These are phyloP conservation scores for Pholiota conissans DNA, from an alignment of 768 basidiomycete species.

Conservation along the genomic window DNA sequence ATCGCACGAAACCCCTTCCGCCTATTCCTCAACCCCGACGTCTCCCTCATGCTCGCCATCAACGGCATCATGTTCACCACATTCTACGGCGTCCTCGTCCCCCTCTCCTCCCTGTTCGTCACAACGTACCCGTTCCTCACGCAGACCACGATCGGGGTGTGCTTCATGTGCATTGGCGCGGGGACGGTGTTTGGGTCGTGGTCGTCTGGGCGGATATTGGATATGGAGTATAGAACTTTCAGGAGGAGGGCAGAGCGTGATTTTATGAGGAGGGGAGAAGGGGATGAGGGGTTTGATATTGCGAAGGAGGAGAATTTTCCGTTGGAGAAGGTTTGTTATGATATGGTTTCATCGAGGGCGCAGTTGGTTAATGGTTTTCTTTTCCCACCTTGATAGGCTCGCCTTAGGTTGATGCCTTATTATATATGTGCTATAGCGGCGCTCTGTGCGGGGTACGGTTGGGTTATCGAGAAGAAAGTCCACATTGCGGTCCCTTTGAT, in stretches of 20 bases:
- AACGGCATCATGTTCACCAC: conserved; percentile 54
- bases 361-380: background rate
- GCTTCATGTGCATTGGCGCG: conserved; percentile 74
- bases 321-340: conserved; percentile 44
- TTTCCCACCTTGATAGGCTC: conserved; percentile 19
- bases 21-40: conserved; percentile 55
- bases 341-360: background rate
- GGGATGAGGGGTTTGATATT: conserved; percentile 7
- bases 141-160: conserved; percentile 70
- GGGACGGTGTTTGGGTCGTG: conserved; percentile 65
- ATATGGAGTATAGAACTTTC: conserved; percentile 56
- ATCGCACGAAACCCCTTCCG: conserved; percentile 54
- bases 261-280: background rate
- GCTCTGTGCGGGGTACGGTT: conserved; percentile 59
- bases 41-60: conserved; percentile 49
- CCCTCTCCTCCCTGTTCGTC: conserved; percentile 61
- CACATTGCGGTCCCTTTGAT: conserved; percentile 55
- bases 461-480: conserved; percentile 51
- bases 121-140: conserved; percentile 56
- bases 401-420: conserved; percentile 16
- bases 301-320: conserved; percentile 45
- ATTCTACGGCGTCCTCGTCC: conserved; percentile 60
- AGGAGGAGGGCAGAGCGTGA: conserved; percentile 32
- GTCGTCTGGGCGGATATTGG: conserved; percentile 60
- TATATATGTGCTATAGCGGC: conserved; percentile 31